Evolutionary conservation across 345 rosid species (phyloP), one percentile per base, ranked within the genome.

Genomic region (Salix suchowensis): DNA sequence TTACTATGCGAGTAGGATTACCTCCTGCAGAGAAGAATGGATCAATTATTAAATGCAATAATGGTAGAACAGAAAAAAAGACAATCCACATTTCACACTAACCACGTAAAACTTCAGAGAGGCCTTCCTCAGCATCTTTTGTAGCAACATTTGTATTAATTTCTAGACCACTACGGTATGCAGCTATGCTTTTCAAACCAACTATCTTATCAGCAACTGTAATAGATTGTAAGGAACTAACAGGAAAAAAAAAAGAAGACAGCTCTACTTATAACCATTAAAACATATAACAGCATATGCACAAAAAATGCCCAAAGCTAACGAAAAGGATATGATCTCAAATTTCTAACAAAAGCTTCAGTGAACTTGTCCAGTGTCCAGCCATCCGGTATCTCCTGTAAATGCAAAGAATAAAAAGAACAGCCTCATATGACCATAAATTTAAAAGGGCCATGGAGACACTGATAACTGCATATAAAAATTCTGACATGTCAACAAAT

Each of bases 121-220:
- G 98, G 60, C 96, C 97, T 81, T 84, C 85, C 84, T 89, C 93
- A 26, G 97, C 97, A 81, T 87, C 92, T 79, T 81, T 72, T 72
- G 61, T 81, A 48, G 82, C 80, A 77, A 91, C 91, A 66, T 83
- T 73, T 68, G 97, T 80, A 72, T 93, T 82, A 74, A 96, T 93
- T 64, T 90, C 91, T 82, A 96, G 82, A 72, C 99, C 97, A 75
- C 92, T 88, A 52, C 97, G 97, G 76, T 93, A 96, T 65, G 99
- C 99, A 75, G 97, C 99, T 70, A 93, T 84, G 76, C 92, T 91
- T 86, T 93, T 96, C 68, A 96, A 84, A 75, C 92, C 91, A 85
- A 87, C 82, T 77, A 93, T 84, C 79, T 89, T 77, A 77, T 77
- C 68, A 74, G 88, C 88, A 81, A 85, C 86, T 77, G 93, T 96